These are phyloP conservation scores for Xylaria nigripes DNA, from an alignment of 495 filamentous ascomycete genomes.

Conservation along the genomic window DNA sequence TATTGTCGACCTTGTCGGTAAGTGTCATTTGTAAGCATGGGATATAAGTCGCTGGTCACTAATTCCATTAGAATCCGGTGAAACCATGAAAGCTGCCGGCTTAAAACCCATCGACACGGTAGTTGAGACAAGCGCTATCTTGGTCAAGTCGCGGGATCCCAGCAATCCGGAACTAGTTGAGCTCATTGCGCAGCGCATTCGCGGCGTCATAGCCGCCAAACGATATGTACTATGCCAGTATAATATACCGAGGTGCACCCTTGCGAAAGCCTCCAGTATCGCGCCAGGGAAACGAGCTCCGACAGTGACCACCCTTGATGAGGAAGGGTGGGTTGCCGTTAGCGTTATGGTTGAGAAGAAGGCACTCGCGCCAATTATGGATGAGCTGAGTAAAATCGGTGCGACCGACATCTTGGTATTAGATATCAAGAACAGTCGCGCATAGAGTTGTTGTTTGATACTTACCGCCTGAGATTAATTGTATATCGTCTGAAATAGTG, in stretches of 20 bases:
- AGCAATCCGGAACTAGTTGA: slow-evolving; percentile 70
- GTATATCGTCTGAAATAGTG: not conserved
- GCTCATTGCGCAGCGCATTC: slow-evolving; percentile 72
- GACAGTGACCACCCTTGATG: slow-evolving; percentile 78
- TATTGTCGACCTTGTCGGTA: slow-evolving; percentile 95
- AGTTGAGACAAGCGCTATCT: slow-evolving; percentile 71
- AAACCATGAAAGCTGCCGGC: slow-evolving; percentile 97
- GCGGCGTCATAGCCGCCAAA: slow-evolving; percentile 93
- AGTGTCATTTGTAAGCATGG: slow-evolving; percentile 25
- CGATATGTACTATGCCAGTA: slow-evolving; percentile 93
- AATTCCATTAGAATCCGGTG: slow-evolving; percentile 72
- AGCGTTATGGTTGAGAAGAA: slow-evolving; percentile 92
- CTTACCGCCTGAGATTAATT: not conserved
- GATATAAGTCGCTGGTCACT: not conserved
- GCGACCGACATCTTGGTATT: slow-evolving; percentile 84
- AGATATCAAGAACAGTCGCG: slow-evolving; percentile 77
- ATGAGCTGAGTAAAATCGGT: slow-evolving; percentile 69
- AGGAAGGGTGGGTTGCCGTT: slow-evolving; percentile 87
- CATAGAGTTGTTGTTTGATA: slow-evolving; percentile 1
- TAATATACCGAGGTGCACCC: slow-evolving; percentile 66
- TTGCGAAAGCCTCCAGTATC: slow-evolving; percentile 62
- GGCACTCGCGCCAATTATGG: slow-evolving; percentile 82
- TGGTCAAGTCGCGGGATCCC: slow-evolving; percentile 87
- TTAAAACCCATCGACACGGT: slow-evolving; percentile 94
- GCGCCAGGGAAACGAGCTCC: slow-evolving; percentile 94